A percentile compares a stretch with the other conserved stretches of the same genome.
phyloP scores from a whole-genome alignment of 331 rosid species.

The Ulmus americana region DNA sequence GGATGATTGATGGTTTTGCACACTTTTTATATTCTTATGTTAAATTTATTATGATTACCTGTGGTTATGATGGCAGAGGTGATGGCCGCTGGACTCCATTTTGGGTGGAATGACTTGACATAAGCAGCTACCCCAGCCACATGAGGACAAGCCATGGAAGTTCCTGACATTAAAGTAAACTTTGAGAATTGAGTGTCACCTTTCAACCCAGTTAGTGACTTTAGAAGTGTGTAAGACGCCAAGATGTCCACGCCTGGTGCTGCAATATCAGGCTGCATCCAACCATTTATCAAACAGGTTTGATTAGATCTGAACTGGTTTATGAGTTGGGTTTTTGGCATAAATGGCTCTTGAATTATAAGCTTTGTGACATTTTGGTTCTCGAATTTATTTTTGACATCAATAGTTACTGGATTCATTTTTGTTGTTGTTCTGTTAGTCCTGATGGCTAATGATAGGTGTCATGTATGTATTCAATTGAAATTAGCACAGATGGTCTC shows the following conservation, averaged over 20 bases:
- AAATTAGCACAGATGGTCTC: too few relatives aligned
- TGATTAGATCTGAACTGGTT: too few relatives aligned
- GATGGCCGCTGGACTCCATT: slow-evolving; percentile 77
- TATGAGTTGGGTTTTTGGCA: too few relatives aligned
- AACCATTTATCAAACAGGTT: background rate
- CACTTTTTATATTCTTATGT: too few relatives aligned
- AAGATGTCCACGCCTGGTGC: slow-evolving; percentile 78
- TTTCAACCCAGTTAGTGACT: slow-evolving; percentile 51
- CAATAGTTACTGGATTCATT: too few relatives aligned
- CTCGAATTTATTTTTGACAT: too few relatives aligned
- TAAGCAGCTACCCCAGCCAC: slow-evolving; percentile 80
- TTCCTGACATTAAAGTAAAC: slow-evolving; percentile 75
- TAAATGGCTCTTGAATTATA: too few relatives aligned
- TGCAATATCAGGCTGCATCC: slow-evolving; percentile 76
- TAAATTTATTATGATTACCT: slow-evolving; percentile 29
- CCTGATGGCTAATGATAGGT: too few relatives aligned
- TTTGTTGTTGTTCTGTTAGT: too few relatives aligned
- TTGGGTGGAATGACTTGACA: slow-evolving; percentile 76
- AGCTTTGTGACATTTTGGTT: too few relatives aligned
- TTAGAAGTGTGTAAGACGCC: slow-evolving; percentile 65
- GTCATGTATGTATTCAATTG: too few relatives aligned
- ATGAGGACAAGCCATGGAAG: slow-evolving; percentile 96
- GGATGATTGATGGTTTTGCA: too few relatives aligned
- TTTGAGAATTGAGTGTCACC: slow-evolving; percentile 78
- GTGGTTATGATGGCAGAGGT: slow-evolving; percentile 74